Evolutionary conservation across 768 basidiomycete genomes (phyloP), one percentile per base, ranked within the genome.

Genomic region (Naganishia friedmannii): DNA sequence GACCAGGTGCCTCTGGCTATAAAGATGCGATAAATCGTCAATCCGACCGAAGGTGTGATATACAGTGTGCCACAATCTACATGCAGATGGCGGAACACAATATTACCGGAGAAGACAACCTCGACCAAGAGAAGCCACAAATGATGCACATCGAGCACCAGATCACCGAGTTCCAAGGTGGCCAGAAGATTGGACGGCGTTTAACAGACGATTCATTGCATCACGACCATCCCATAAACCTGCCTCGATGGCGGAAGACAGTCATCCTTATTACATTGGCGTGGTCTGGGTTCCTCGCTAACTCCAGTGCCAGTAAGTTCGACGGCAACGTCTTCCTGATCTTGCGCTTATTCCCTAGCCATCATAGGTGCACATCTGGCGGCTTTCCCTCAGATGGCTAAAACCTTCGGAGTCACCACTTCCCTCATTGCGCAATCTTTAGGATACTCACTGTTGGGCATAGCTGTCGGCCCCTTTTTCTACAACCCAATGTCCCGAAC

Each of bases 381-480:
- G 45, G 57, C 55, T 9, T 69, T 58, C 58, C 55, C 51, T 31
- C 63, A 56, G 31, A 68, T 71, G 58, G 73, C 71, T 23, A 42
- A 29, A 7, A 63, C 69, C 21, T 73, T 71, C 34, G 68, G 63
- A 28, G 72, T 74, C 13, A 60, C 58, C 4, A 34, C 58, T 6
- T 60, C 58, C 4, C 37, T 60, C 13, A 70, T 74, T 56, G 73
- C 74, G 13, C 70, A 75, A 37, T 55, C 74, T 0, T 73, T 74
- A 28, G 71, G 74, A 21, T 73, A 72, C 63, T 65, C 69, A 32
- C 56, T 76, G 10, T 71, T 76, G 21, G 75, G 75, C 17, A 51
- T 76, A 23, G 75, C 74, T 9, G 72, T 76, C 31, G 75, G 75
- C 0, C 75, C 75, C 1, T n/a, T 76, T 1, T 69, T 76, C 58